A percentile compares a stretch with the other conserved stretches of the same genome.
Evolutionary conservation across 768 basidiomycete species (phyloP).

Genomic region (Paxillus involutus): DNA sequence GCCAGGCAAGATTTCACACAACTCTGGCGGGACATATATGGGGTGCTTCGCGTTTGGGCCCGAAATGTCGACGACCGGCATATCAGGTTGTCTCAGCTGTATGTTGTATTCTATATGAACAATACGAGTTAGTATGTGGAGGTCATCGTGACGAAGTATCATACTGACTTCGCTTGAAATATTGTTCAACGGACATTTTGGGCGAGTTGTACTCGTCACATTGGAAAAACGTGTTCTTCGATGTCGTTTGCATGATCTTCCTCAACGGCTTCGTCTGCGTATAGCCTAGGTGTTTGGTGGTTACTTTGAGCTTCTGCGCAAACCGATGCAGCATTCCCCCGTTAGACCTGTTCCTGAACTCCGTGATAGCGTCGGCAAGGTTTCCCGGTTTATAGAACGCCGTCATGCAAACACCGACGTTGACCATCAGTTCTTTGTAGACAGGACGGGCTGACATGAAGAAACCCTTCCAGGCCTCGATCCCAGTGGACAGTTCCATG

Average conservation of each 20-base stretch:
- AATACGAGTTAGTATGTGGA: conserved; percentile 4
- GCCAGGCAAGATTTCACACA: conserved; percentile 64
- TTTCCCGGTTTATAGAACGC: conserved; percentile 61
- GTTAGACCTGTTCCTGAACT: conserved; percentile 42
- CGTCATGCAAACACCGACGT: conserved; percentile 54
- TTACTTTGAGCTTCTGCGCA: conserved; percentile 55
- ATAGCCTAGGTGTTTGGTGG: conserved; percentile 55
- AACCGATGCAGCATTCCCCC: conserved; percentile 49
- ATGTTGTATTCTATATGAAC: conserved; percentile 56
- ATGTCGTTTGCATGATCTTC: conserved; percentile 36
- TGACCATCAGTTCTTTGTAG: conserved; percentile 51
- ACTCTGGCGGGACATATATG: conserved; percentile 60
- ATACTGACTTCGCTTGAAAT: conserved; percentile 59
- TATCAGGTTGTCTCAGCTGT: conserved; percentile 44
- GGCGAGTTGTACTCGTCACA: conserved; percentile 55
- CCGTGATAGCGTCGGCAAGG: conserved; percentile 55
- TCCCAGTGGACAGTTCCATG: conserved; percentile 33
- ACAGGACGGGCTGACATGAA: conserved; percentile 51
- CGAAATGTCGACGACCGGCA: conserved; percentile 59
- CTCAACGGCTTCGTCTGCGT: conserved; percentile 48
- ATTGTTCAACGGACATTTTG: conserved; percentile 57
- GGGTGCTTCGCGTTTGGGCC: conserved; percentile 29
- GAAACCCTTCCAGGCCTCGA: conserved; percentile 49
- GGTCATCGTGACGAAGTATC: neutral
- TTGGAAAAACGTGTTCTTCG: conserved; percentile 51